Base-by-base conservation (phyloP, 1,284 basidiomycete genomes). In the Fomitopsis pinicola region DNA sequence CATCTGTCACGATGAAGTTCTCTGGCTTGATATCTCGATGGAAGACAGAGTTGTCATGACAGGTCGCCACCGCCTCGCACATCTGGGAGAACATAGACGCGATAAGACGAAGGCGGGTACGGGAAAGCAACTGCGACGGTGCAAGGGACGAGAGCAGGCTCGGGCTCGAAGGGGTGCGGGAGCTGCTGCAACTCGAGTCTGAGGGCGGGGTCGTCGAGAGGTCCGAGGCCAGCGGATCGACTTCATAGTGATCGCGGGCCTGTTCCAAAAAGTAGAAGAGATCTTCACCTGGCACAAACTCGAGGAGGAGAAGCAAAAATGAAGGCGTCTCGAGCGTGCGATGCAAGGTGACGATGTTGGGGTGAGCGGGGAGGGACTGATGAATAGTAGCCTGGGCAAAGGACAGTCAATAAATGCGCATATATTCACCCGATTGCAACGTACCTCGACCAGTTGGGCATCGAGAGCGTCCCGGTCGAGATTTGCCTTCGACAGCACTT, bases 21-120 rank as follows among this genome's bases (percentile, higher is more conserved):
- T 95, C 94, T 0, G 97, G 97, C 80, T 99, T 99, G 83, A 99
- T 97, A 75, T 99, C 97, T 63, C 97, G 89, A 73, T 99, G 97
- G 72, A 90, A 93, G 60, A 99, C 92, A 52, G 91, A 91, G 63
- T 90, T 88, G 44, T 92, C 89, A 73, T 99, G 97, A 77, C 97
- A 98, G n/a, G 92, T 87, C 3, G 94, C 93, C 12, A 99, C 95
- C 38, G 97, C 95, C 65, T 97, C 92, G 74, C 97, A 99, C 94
- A 99, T 99, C 78, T 99, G 80, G 42, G 87, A 82, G 77, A 99
- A 99, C 97, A 99, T 99, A 71, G 92, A 89, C 9, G 95, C 89
- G 69, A 99, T 94, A 66, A 99, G 86, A 28, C 92, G 88, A 44
- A 99, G 84, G 64, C 97, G 91, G 42, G 89, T 89, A 59, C 87